A percentile compares a stretch with the other conserved stretches of the same genome.
These are phyloP conservation scores for Tolypocladium inflatum DNA, from an alignment of 2,329 filamentous ascomycete species.

Conservation along the genomic window DNA sequence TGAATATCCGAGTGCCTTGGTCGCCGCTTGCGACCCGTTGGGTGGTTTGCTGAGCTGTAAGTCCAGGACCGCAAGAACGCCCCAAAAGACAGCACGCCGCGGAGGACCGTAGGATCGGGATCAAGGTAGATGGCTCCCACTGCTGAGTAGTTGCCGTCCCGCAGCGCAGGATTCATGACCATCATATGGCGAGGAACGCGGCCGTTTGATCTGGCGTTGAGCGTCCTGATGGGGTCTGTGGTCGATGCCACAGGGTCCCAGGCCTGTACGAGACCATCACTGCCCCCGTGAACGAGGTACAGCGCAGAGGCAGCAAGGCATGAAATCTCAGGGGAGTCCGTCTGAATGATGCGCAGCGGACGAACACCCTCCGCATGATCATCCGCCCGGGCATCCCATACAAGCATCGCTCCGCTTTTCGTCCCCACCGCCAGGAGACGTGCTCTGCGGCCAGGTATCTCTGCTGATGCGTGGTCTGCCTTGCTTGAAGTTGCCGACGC, in stretches of 20 bases:
- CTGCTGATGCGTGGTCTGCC: conserved; percentile 29
- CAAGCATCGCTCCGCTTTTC: conserved; percentile 60
- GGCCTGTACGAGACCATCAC: conserved; percentile 87
- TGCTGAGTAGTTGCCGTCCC: conserved; percentile 67
- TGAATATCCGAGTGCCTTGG: conserved; percentile 57
- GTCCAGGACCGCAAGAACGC: conserved; percentile 87
- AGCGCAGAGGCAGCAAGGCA: conserved; percentile 75
- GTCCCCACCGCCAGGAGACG: conserved; percentile 78
- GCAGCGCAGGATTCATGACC: conserved; percentile 44
- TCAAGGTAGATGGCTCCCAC: conserved; percentile 81
- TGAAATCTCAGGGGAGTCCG: conserved; percentile 81
- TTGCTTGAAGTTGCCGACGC: conserved; percentile 33
- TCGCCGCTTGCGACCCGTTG: conserved; percentile 69
- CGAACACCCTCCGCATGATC: conserved; percentile 36
- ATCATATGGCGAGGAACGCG: conserved; percentile 67
- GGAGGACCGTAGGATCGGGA: conserved; percentile 73
- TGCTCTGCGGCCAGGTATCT: conserved; percentile 77
- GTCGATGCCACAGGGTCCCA: conserved; percentile 93
- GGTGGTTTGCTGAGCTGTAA: conserved; percentile 75
- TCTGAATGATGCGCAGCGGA: conserved; percentile 75
- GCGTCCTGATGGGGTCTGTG: conserved; percentile 66
- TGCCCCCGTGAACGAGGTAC: conserved; percentile 87
- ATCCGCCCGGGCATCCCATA: conserved; percentile 76
- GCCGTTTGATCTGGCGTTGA: conserved; percentile 77
- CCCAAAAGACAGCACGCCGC: conserved; percentile 80